Conservation (phyloP, 2,329 filamentous ascomycete genomes). For the Ceratocystis destructans region DNA sequence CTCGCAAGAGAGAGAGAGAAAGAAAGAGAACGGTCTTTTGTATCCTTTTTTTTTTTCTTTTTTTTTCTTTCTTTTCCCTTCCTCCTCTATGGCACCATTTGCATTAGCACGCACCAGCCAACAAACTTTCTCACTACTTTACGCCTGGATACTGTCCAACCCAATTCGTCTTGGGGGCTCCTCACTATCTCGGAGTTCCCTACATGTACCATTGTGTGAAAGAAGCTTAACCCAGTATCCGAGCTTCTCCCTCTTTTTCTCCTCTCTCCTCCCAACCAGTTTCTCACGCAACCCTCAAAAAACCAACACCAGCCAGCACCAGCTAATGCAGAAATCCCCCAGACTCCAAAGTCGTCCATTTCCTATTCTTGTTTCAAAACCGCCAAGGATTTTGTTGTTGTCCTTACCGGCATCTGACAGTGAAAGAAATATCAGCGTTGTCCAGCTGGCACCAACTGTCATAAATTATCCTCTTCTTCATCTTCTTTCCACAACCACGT, state of each 20-base stretch:
- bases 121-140: neutral
- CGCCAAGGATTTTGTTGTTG: neutral
- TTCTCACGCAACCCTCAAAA: neutral
- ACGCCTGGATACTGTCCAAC: neutral
- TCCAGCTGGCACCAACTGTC: neutral
- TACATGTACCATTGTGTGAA: neutral
- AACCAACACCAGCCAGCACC: neutral
- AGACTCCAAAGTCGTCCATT: neutral
- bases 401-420: slow-evolving; percentile 5
- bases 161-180: neutral
- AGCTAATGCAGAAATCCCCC: neutral
- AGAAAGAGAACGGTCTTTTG: no score
- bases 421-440: neutral
- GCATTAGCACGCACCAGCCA: neutral
- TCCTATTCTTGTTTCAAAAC: neutral
- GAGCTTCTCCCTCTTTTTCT: slow-evolving; percentile 4
- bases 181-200: neutral
- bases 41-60: neutral
- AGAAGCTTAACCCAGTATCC: slow-evolving; percentile 7
- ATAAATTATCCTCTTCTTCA: neutral
- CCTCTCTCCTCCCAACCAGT: slow-evolving; percentile 4
- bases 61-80: neutral
- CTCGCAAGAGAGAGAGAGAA: neutral
- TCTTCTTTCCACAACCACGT: slow-evolving; percentile 9
- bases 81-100: neutral